Evolutionary conservation across 805 yeast species (phyloP).

Genomic region (Lipomyces yamanashiensis): DNA sequence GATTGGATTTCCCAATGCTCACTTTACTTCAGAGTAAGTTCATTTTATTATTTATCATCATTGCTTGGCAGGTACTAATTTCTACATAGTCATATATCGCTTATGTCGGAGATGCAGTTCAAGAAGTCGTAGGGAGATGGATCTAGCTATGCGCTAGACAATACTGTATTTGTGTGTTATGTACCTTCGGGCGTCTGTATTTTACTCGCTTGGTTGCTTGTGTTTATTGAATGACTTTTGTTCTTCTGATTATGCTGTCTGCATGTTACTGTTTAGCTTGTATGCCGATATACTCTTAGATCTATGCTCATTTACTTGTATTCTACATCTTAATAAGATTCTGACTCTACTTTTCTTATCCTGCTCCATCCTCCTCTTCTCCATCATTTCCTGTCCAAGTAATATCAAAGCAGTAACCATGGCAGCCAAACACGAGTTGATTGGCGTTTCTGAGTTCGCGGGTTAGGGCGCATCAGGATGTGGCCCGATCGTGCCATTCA

Average conservation of each 20-base stretch:
- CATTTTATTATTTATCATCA: neutral
- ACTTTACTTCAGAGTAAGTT: conserved; percentile 60
- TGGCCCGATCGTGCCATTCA: conserved; percentile 2
- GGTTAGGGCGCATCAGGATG: neutral
- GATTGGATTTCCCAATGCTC: conserved; percentile 92
- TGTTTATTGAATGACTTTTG: neutral
- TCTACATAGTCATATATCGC: conserved; percentile 26
- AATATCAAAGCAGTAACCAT: no score
- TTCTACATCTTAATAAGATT: no score
- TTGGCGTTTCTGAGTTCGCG: neutral
- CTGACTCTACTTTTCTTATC: no score
- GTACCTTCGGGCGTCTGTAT: neutral
- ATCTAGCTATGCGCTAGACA: neutral
- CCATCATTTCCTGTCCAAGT: no score
- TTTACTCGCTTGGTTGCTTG: neutral
- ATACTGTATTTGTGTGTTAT: neutral
- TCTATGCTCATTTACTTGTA: no score
- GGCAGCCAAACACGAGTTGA: neutral
- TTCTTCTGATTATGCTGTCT: no score
- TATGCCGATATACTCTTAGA: no score
- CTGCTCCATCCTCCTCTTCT: no score
- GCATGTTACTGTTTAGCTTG: no score
- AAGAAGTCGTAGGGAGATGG: conserved; percentile 9
- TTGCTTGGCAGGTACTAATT: neutral
- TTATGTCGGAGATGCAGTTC: conserved; percentile 34